These are phyloP conservation scores for Bryopsis sp. DNA, from an alignment of 139 green algal genomes.

Conservation along the genomic window DNA sequence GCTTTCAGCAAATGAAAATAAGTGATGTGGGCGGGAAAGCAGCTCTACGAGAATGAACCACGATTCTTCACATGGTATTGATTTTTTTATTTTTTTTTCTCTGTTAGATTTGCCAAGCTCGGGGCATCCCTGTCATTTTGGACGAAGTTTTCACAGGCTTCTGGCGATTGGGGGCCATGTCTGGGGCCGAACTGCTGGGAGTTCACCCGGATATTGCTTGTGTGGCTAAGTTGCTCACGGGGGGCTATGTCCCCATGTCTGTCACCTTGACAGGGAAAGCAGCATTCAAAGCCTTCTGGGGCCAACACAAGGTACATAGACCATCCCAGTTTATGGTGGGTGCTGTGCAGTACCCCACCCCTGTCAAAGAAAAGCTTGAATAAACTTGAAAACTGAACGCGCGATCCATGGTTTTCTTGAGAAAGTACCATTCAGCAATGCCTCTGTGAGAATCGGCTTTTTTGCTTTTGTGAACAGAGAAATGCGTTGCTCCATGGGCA, in stretches of 20 bases:
- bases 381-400: too few species aligned
- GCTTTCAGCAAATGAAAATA: not conserved
- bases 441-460: not conserved
- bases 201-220: conserved; percentile 82
- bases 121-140: conserved; percentile 78
- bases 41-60: not conserved
- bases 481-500: conserved; percentile 96
- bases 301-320: conserved; percentile 56
- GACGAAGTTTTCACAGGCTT: conserved; percentile 94
- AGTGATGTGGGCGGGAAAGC: not conserved
- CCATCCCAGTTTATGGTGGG: not conserved
- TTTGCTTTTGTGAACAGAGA: conserved; percentile 30
- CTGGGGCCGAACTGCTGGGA: conserved; percentile 54
- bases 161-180: conserved; percentile 66
- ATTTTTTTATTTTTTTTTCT: not conserved
- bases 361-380: too few species aligned
- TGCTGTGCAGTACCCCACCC: not conserved
- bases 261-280: conserved; percentile 66
- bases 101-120: conserved; percentile 36
- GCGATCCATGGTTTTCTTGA: too few species aligned
- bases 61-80: not conserved
- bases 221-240: conserved; percentile 90
- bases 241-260: conserved; percentile 71
- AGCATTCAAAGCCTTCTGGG: conserved; percentile 79
- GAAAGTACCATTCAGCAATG: not conserved